These are phyloP conservation scores for Omphalea diandra DNA, from an alignment of 441 rosid genomes.

Conservation along the genomic window DNA sequence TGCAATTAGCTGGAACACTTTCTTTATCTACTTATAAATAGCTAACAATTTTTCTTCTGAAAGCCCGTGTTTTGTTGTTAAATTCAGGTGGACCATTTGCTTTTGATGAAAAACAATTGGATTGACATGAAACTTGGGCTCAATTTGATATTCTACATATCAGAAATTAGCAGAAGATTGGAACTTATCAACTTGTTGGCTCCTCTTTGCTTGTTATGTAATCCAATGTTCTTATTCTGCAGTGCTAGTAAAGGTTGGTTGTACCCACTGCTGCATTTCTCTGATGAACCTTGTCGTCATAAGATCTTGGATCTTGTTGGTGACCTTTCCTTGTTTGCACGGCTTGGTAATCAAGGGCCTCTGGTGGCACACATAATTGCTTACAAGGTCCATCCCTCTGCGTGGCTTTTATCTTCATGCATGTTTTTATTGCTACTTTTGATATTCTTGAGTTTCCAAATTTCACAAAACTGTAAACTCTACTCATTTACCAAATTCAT, in stretches of 20 bases:
- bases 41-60: not conserved
- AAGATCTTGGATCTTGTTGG: constrained; percentile 88
- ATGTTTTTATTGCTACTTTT: not conserved
- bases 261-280: constrained; percentile 70
- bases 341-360: constrained; percentile 75
- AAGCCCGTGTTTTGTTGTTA: not conserved
- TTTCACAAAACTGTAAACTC: not conserved
- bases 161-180: too few species aligned
- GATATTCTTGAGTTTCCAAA: not conserved
- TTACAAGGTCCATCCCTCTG: constrained; percentile 55
- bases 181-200: not conserved
- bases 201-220: constrained; percentile 7
- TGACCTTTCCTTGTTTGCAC: constrained; percentile 75
- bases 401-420: not conserved
- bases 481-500: not conserved
- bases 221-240: constrained; percentile 22
- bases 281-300: constrained; percentile 82
- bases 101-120: constrained; percentile 1
- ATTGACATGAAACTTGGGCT: not conserved
- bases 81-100: not conserved
- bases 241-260: constrained; percentile 81
- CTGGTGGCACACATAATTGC: constrained; percentile 74
- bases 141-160: too few species aligned
- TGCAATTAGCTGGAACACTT: not conserved
- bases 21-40: not conserved